Evolutionary conservation across 345 rosid species (phyloP).

Genomic region (Gossypium longicalyx): DNA sequence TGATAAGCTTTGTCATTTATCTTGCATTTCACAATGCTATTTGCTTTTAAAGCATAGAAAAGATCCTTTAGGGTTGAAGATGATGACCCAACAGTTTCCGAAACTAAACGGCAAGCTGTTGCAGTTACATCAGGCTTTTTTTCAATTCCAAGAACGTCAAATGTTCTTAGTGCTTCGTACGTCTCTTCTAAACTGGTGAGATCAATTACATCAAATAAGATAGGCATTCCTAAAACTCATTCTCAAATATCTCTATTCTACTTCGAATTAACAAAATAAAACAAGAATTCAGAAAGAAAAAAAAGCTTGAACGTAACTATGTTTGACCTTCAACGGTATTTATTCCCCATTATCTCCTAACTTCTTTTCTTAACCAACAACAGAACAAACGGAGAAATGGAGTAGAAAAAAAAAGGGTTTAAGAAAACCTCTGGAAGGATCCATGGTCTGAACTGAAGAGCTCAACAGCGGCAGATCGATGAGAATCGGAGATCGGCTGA

Average conservation of each 20-base stretch:
- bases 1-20: conserved; percentile 39
- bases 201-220: not conserved
- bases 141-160: conserved; percentile 69
- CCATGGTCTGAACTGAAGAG: conserved; percentile 56
- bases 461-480: conserved; percentile 89
- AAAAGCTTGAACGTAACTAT: not conserved
- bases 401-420: not conserved
- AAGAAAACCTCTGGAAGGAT: conserved; percentile 60
- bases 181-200: conserved; percentile 65
- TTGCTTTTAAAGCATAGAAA: conserved; percentile 65
- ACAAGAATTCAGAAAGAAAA: too few species aligned
- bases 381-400: not conserved
- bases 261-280: too few species aligned
- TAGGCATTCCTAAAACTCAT: not conserved
- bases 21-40: conserved; percentile 56
- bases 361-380: not conserved
- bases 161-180: conserved; percentile 71
- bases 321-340: not conserved
- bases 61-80: conserved; percentile 60
- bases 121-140: conserved; percentile 44
- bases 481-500: conserved; percentile 81
- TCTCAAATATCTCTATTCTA: not conserved
- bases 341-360: not conserved
- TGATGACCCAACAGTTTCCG: conserved; percentile 45
- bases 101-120: conserved; percentile 45